Base-by-base conservation (phyloP, 768 basidiomycete species). In the Tulasnella sp. region DNA sequence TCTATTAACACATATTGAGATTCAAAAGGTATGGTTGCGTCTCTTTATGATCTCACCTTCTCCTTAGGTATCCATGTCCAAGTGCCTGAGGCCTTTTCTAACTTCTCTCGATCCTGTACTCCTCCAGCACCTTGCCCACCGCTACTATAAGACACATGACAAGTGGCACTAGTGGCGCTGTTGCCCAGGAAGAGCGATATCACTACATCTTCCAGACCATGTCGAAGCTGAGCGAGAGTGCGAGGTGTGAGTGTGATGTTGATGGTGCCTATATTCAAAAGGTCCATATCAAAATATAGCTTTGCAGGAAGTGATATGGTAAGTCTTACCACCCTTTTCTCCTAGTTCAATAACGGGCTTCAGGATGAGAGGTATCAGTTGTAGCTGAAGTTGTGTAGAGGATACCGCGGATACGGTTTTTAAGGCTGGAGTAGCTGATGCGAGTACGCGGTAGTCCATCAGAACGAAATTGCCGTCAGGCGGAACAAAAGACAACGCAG, bases 391-490 rank as follows among this genome's bases (percentile, higher is more conserved):
- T 25, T 48, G 47, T 24, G 66, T 58, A 15, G 47, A 56, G n/a
- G 55, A 61, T 58, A 25, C 69, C 54, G 57, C 77, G 67, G 16
- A 77, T 72, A 31, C 78, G 59, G 8, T 48, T 16, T 61, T 57
- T 61, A 62, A 20, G 63, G 57, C 25, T 7, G 65, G 52, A 15
- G 64, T 59, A 32, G 63, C 57, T n/a, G n/a, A n/a, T n/a, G n/a
- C n/a, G n/a, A n/a, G n/a, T n/a, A 72, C 53, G 48, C 83, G 82
- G 61, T 95, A 96, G 57, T 90, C 84, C 61, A 82, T 75, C 16
- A 95, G 70, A 6, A 74, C 74, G 66, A 95, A 96, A 45, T 75
- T 75, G 3, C 92, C 91, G 59, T 96, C 92, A 4, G 92, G 92
- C 5, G 92, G 92, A 19, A 96, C 77, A 62, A 96, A 96, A 1